These are phyloP conservation scores for Liquidambar formosana DNA, from an alignment of 164 flowering plant genomes.

Conservation along the genomic window DNA sequence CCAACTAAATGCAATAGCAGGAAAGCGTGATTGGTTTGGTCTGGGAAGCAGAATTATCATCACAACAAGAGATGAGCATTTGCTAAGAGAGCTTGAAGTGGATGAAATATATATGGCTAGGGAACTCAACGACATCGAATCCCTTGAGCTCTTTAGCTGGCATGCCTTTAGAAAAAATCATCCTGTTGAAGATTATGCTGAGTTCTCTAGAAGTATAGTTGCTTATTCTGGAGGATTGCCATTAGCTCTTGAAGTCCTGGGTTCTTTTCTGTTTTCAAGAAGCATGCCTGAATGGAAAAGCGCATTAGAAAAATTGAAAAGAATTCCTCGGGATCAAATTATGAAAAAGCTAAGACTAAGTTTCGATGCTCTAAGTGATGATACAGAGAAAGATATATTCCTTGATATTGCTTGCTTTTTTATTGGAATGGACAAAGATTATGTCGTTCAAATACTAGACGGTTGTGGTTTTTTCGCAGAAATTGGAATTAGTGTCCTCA, in stretches of 20 bases:
- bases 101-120: neutral
- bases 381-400: neutral
- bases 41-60: conserved; percentile 16
- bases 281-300: conserved; percentile 4
- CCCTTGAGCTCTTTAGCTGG: neutral
- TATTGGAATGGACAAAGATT: neutral
- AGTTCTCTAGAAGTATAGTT: neutral
- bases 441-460: neutral
- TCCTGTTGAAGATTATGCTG: conserved; percentile 1
- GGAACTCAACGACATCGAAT: neutral
- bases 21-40: neutral
- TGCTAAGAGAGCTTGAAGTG: neutral
- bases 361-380: conserved; percentile 5
- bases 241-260: conserved; percentile 12
- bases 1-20: conserved; percentile 17
- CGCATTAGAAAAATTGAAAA: neutral
- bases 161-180: neutral
- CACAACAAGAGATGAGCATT: conserved; percentile 6
- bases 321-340: conserved; percentile 2
- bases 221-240: conserved; percentile 3
- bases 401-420: conserved; percentile 23
- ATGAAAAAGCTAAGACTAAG: conserved; percentile 2
- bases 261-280: neutral
- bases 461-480: conserved; percentile 3
- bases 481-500: conserved; percentile 2